Conservation (phyloP, 441 rosid genomes). For the Hura crepitans region DNA sequence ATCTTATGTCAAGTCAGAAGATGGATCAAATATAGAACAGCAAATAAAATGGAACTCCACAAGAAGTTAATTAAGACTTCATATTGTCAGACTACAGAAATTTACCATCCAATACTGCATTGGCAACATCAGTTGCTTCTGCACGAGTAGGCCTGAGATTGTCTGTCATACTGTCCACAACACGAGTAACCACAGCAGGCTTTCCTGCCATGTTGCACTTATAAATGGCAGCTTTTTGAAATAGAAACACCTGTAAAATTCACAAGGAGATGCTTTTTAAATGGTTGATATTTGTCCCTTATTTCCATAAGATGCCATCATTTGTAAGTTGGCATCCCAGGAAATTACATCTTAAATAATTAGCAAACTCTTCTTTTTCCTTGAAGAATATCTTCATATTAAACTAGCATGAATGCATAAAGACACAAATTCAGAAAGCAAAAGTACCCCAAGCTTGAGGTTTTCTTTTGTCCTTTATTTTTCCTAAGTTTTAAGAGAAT, state of each 20-base stretch:
- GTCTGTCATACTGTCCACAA: conserved; percentile 94
- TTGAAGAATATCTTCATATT: background rate
- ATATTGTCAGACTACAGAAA: conserved; percentile 1
- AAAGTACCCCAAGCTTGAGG: background rate
- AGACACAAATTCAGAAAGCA: background rate
- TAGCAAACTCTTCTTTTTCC: background rate
- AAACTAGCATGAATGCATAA: background rate
- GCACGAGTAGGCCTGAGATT: conserved; percentile 95
- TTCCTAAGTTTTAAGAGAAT: no score
- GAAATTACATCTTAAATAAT: background rate
- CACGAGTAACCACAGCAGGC: conserved; percentile 91
- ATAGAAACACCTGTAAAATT: conserved; percentile 66
- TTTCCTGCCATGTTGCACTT: conserved; percentile 97
- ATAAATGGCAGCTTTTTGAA: conserved; percentile 86
- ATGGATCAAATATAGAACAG: background rate
- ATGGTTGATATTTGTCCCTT: no score
- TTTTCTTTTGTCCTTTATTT: background rate
- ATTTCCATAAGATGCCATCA: no score
- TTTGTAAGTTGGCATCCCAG: background rate
- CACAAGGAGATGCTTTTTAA: background rate
- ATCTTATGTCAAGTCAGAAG: background rate
- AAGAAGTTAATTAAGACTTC: conserved; percentile 4
- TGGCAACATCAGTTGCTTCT: conserved; percentile 94
- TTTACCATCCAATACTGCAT: conserved; percentile 90
- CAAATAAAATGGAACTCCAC: conserved; percentile 9